Conservation (phyloP, 2,329 filamentous ascomycete species). For the Phaeosphaeria sp. region DNA sequence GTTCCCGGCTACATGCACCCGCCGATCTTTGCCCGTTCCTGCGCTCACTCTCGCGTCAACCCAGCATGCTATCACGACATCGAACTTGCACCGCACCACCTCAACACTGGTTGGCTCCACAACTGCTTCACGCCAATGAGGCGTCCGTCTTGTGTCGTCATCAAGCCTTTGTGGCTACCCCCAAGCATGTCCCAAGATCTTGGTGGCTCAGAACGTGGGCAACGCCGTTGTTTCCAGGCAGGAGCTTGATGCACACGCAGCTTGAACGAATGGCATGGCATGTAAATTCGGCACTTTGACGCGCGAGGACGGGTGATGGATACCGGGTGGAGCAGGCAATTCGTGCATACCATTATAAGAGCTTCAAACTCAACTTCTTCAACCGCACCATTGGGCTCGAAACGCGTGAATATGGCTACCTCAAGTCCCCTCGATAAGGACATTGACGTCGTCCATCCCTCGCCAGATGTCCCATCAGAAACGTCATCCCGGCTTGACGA, state of each 20-base stretch:
- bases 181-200: slow-evolving; percentile 8
- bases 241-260: background rate
- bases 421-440: slow-evolving; percentile 15
- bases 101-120: slow-evolving; percentile 6
- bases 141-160: slow-evolving; percentile 12
- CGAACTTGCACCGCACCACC: slow-evolving; percentile 9
- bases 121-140: slow-evolving; percentile 22
- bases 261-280: background rate
- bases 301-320: background rate
- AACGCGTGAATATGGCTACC: background rate
- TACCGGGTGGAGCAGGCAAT: background rate
- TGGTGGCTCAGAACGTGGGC: slow-evolving; percentile 7
- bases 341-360: background rate
- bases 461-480: slow-evolving; percentile 23
- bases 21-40: slow-evolving; percentile 6
- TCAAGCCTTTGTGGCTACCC: slow-evolving; percentile 16
- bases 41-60: slow-evolving; percentile 22
- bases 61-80: slow-evolving; percentile 32
- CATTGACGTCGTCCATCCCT: slow-evolving; percentile 22
- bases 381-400: background rate
- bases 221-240: slow-evolving; percentile 6
- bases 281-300: background rate
- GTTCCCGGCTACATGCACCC: background rate
- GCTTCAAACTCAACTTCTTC: background rate
- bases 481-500: slow-evolving; percentile 38